Evolutionary conservation across 2,329 filamentous ascomycete species (phyloP).

Genomic region (Fusarium piperis): DNA sequence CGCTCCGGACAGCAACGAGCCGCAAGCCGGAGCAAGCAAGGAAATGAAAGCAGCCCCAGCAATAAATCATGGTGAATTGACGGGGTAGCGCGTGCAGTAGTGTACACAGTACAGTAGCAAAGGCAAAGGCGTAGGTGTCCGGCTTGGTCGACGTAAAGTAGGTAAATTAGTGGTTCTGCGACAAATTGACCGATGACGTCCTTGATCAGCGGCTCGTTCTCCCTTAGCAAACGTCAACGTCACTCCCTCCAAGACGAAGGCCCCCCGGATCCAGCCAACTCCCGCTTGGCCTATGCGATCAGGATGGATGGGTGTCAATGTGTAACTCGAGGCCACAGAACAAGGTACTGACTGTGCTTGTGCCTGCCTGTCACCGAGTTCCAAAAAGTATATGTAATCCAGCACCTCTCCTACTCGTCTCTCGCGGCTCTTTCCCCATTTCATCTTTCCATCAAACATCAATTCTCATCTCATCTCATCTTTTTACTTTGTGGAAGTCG

Average conservation of each 20-base stretch:
- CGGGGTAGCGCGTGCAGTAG: slow-evolving; percentile 5
- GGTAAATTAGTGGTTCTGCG: slow-evolving; percentile 4
- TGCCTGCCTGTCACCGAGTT: slow-evolving; percentile 28
- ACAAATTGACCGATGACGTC: slow-evolving; percentile 47
- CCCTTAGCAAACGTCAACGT: slow-evolving; percentile 51
- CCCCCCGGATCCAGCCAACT: slow-evolving; percentile 34
- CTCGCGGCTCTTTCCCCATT: neutral
- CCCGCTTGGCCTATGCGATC: slow-evolving; percentile 15
- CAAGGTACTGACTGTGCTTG: slow-evolving; percentile 7
- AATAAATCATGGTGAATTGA: slow-evolving; percentile 1
- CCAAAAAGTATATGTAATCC: slow-evolving; percentile 42
- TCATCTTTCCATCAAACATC: slow-evolving; percentile 23
- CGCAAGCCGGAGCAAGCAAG: slow-evolving; percentile 10
- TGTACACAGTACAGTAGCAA: neutral
- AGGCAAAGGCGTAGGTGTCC: neutral
- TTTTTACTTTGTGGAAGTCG: slow-evolving; percentile 11
- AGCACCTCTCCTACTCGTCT: slow-evolving; percentile 14
- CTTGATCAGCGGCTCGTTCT: slow-evolving; percentile 38
- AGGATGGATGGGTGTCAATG: neutral
- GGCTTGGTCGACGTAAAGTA: slow-evolving; percentile 5
- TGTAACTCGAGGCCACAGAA: neutral
- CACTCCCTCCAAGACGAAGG: slow-evolving; percentile 38
- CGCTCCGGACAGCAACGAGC: slow-evolving; percentile 19
- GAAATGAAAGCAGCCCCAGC: neutral
- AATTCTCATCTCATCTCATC: slow-evolving; percentile 3